Percentiles rank a stretch among this genome's conserved stretches.
phyloP scores from a whole-genome alignment of 2,329 filamentous ascomycete genomes.

The Chrysoporthe deuterocubensis region DNA sequence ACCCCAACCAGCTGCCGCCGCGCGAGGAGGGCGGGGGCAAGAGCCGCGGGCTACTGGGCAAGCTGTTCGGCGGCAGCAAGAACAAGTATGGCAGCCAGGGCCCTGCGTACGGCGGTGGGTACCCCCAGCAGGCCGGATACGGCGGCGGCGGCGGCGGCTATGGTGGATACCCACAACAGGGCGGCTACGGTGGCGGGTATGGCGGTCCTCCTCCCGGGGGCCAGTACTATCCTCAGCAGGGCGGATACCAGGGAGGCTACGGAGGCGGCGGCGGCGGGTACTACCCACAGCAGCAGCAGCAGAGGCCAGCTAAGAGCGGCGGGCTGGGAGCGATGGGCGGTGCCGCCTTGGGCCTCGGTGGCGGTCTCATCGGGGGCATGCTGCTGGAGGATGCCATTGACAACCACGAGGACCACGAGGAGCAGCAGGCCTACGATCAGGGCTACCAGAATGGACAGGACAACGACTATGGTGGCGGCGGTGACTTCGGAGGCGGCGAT shows the following conservation, averaged over 20 bases:
- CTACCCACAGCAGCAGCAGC: conserved; percentile 48
- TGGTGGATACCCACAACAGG: conserved; percentile 37
- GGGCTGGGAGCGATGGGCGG: conserved; percentile 73
- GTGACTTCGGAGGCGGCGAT: conserved; percentile 23
- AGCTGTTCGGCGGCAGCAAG: conserved; percentile 53
- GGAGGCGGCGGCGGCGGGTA: conserved; percentile 37
- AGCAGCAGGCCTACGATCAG: conserved; percentile 59
- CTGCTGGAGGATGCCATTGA: conserved; percentile 71
- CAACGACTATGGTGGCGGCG: conserved; percentile 39
- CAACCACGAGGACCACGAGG: conserved; percentile 49
- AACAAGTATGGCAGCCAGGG: conserved; percentile 44
- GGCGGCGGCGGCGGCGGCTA: conserved; percentile 30
- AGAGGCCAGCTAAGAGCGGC: conserved; percentile 43
- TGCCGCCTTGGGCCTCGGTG: conserved; percentile 77
- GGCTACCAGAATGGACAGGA: conserved; percentile 51
- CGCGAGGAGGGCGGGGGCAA: conserved; percentile 43
- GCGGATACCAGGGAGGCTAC: conserved; percentile 39
- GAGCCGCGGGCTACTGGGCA: conserved; percentile 55
- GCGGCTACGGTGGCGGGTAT: conserved; percentile 40
- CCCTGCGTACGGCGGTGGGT: conserved; percentile 34
- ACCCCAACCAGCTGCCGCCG: conserved; percentile 43
- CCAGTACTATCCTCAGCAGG: conserved; percentile 31
- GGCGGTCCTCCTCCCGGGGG: conserved; percentile 22
- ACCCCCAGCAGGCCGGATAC: conserved; percentile 38
- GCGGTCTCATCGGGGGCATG: conserved; percentile 78